Percentiles rank a stretch among this genome's conserved stretches.
Conservation (phyloP, 768 basidiomycete genomes). For the Russula emetica region DNA sequence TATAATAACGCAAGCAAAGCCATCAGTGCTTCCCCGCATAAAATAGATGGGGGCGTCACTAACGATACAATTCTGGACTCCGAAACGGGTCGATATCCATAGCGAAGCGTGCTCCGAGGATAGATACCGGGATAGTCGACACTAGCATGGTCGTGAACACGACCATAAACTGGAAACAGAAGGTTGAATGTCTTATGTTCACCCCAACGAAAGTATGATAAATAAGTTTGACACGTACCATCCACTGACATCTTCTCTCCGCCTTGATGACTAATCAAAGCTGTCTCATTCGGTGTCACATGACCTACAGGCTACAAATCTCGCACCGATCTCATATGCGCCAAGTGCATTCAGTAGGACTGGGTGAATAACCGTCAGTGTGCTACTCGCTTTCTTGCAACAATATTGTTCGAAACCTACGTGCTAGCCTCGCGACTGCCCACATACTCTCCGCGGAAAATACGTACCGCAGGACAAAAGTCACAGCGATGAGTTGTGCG, state of each 20-base stretch:
- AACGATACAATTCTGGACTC: conserved; percentile 78
- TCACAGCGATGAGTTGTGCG: not conserved
- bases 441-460: not conserved
- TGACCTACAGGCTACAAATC: too few relatives aligned
- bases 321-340: not conserved
- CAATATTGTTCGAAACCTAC: not conserved
- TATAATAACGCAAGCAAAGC: not conserved
- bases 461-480: not conserved
- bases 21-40: not conserved
- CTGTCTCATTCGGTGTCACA: not conserved
- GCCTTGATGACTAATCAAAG: not conserved
- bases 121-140: conserved; percentile 76
- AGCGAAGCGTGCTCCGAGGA: conserved; percentile 69
- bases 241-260: not conserved
- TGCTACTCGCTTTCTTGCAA: too few relatives aligned
- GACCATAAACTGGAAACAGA: conserved; percentile 50
- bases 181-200: not conserved
- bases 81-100: conserved; percentile 81
- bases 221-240: not conserved
- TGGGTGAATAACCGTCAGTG: not conserved
- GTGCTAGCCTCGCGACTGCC: not conserved
- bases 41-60: conserved; percentile 7
- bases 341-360: not conserved
- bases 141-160: conserved; percentile 64
- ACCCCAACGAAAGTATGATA: too few relatives aligned